phyloP scores from a whole-genome alignment of 2,329 filamentous ascomycete species.

The Curvularia spicifera region DNA sequence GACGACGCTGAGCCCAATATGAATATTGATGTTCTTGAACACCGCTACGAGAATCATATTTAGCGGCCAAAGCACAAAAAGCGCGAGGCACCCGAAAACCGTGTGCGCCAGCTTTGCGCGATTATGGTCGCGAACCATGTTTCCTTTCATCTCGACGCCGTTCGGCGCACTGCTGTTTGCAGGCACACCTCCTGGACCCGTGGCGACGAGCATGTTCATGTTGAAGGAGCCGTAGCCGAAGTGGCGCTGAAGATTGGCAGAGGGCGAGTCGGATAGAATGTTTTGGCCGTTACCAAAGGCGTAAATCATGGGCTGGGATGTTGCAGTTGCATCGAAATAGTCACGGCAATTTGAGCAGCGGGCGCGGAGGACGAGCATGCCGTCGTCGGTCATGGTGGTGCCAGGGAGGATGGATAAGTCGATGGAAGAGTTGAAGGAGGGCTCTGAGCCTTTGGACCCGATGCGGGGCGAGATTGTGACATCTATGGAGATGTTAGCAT shows the following conservation, averaged over 20 bases:
- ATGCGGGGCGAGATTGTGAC: slow-evolving; percentile 50
- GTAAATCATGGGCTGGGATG: slow-evolving; percentile 51
- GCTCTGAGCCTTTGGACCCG: slow-evolving; percentile 46
- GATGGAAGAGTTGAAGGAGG: slow-evolving; percentile 37
- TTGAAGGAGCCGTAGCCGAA: slow-evolving; percentile 50
- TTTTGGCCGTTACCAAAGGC: slow-evolving; percentile 48
- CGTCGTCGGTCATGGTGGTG: slow-evolving; percentile 41
- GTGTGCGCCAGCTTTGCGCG: slow-evolving; percentile 41
- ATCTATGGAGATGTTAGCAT: slow-evolving; percentile 29
- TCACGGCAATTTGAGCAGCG: slow-evolving; percentile 50
- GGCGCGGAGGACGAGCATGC: slow-evolving; percentile 48
- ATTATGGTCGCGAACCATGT: slow-evolving; percentile 36
- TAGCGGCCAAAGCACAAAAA: slow-evolving; percentile 43
- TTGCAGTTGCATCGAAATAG: slow-evolving; percentile 43
- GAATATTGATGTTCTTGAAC: slow-evolving; percentile 50
- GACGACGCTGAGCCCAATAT: slow-evolving; percentile 51
- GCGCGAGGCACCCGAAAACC: slow-evolving; percentile 40
- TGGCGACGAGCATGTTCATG: slow-evolving; percentile 51
- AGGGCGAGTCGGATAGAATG: slow-evolving; percentile 36
- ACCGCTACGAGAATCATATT: slow-evolving; percentile 49
- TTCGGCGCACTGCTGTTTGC: slow-evolving; percentile 21
- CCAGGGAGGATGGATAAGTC: slow-evolving; percentile 40
- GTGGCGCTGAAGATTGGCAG: slow-evolving; percentile 49
- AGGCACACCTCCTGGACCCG: slow-evolving; percentile 46
- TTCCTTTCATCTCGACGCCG: slow-evolving; percentile 34